Evolutionary conservation across 306 rosid species (phyloP), one percentile per base, ranked within the genome.

Genomic region (Mimosa bimucronata): DNA sequence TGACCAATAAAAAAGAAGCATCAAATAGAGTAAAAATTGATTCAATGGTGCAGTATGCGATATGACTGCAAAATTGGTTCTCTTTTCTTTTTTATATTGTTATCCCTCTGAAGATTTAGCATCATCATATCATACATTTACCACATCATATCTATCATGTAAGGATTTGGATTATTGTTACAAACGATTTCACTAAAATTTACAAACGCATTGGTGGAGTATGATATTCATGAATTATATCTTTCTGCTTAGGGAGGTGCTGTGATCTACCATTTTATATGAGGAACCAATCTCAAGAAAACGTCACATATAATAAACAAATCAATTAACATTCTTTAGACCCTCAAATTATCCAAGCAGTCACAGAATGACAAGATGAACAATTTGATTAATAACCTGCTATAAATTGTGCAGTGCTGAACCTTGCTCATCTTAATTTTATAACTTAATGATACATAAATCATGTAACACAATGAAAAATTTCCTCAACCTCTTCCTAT

Each of bases 391-490:
- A 37, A 29, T 71, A 42, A 21, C n/a, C 62, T 55, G 62, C 62
- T 21, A 55, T 9, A 21, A 9, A 26, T 26, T 21, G 29, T 9
- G 29, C 28, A 7, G 5, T 9, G 21, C 40, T 34, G 42, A 25
- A 71, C 73, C 40, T 25, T 80, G 48, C 69, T 46, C 55, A 46
- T 50, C 40, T 77, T 60, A 77, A 16, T 46, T 74, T 10, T 81
- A 41, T 26, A 60, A 60, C 72, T 18, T 13, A 31, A 61, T 31
- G 3, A 44, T 44, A 44, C 66, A 21, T 75, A 65, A 41, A 72
- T 52, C 73, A 80, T 66, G 71, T 79, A 13, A 13, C 62, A 58
- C 23, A 55, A 41, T 58, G 71, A 72, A 78, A 65, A 41, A 79
- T 30, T 10, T 77, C 74, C 84, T 50, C 34, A 3, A 9, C 23